These are phyloP conservation scores for Tricholoma flavovirens DNA, from an alignment of 768 basidiomycete genomes.

Conservation along the genomic window DNA sequence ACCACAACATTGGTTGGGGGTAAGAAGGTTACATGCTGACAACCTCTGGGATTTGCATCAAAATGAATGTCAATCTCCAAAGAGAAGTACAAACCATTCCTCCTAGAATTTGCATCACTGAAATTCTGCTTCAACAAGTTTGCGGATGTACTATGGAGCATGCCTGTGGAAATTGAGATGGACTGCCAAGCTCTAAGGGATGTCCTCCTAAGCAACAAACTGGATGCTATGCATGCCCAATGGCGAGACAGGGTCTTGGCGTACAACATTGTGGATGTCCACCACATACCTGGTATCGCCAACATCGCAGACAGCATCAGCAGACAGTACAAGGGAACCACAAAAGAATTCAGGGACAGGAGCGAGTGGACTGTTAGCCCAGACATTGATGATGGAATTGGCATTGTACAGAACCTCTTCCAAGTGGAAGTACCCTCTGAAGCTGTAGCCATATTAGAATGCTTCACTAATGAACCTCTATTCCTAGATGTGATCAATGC, in stretches of 20 bases:
- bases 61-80: constrained; percentile 21
- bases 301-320: constrained; percentile 28
- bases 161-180: too few relatives aligned
- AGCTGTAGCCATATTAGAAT: constrained; percentile 1
- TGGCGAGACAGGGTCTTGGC: too few relatives aligned
- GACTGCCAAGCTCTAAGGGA: constrained; percentile 28
- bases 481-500: constrained; percentile 21
- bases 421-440: neutral
- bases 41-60: too few relatives aligned
- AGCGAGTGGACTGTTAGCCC: constrained; percentile 25
- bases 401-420: constrained; percentile 14
- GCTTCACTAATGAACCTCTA: constrained; percentile 18
- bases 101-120: too few relatives aligned
- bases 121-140: too few relatives aligned
- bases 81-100: constrained; percentile 23
- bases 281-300: constrained; percentile 15
- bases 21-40: constrained; percentile 7
- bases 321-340: too few relatives aligned
- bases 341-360: constrained; percentile 17
- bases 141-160: too few relatives aligned
- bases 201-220: too few relatives aligned
- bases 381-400: constrained; percentile 20
- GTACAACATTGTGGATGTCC: constrained; percentile 19
- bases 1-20: constrained; percentile 15
- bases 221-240: too few relatives aligned